Base-by-base conservation (phyloP, 1,284 basidiomycete species). In the Austroboletus novae-zelandiae region DNA sequence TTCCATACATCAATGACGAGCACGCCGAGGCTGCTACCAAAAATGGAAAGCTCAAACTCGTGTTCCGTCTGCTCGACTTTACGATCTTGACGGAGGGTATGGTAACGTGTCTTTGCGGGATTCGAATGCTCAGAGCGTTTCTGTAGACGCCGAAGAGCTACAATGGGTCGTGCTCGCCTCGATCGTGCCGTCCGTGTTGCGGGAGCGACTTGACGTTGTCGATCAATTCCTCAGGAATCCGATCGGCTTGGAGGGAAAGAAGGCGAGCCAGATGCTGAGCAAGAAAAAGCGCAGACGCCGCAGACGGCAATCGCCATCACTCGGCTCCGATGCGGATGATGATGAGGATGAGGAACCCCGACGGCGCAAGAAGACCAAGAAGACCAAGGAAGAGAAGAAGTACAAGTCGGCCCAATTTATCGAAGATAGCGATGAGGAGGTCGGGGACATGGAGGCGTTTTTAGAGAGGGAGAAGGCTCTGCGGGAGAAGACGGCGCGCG, bases 401-500 rank as follows among this genome's bases (percentile, higher is more conserved):
- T 94, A 89, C 77, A 94, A 94, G 70, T 89, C 85, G 11, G 92
- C 93, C 7, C 87, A 92, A 65, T 92, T 94, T 65, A 93, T 95
- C 64, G 81, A 87, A 63, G 92, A 95, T 68, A 91, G 89, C 58
- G 93, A 96, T 61, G 89, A 77, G 54, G 90, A 91, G 66, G 80
- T 80, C 53, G 88, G 78, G 17, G 81, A 84, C 58, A 82, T 88
- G 67, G 86, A 88, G 42, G 78, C 73, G 6, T 96, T 96, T 77
- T 83, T 93, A 55, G 87, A 79, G 61, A 80, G 77, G 58, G 92
- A 95, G 68, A 80, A 77, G 56, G 73, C 62, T 51, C 63, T 82
- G 42, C 70, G 83, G 44, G 72, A 74, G 57, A 74, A 72, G 61
- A 79, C 76, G 55, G 73, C 74, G 40, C 64, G 63, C 45, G 74